Percentiles rank a stretch among this genome's conserved stretches.
Conservation (phyloP, 768 basidiomycete species). For the Coprinellus aureogranulatus region DNA sequence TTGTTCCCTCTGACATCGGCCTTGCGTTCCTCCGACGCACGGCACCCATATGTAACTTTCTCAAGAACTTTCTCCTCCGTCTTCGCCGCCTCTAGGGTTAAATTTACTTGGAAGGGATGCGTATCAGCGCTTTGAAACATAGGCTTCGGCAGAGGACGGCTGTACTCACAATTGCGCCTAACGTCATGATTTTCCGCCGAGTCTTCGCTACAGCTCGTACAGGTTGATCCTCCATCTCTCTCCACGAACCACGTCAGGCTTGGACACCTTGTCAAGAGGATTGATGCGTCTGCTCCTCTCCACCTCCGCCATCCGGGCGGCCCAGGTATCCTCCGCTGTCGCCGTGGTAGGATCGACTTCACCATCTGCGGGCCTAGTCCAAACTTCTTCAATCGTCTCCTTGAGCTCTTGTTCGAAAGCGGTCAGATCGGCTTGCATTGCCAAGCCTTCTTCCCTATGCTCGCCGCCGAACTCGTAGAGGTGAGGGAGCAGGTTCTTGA, state of each 20-base stretch:
- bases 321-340: constrained; percentile 42
- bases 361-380: constrained; percentile 46
- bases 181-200: not conserved
- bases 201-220: constrained; percentile 30
- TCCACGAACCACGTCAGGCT: constrained; percentile 40
- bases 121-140: no score
- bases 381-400: constrained; percentile 61
- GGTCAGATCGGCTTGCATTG: constrained; percentile 59
- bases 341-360: constrained; percentile 21
- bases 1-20: not conserved
- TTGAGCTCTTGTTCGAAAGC: constrained; percentile 57
- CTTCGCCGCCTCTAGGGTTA: no score
- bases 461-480: constrained; percentile 65
- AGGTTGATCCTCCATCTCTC: constrained; percentile 45
- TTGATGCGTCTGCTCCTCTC: constrained; percentile 47
- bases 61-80: no score
- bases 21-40: no score
- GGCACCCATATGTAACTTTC: no score
- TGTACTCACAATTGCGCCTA: no score
- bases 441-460: constrained; percentile 64
- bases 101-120: no score
- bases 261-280: constrained; percentile 51
- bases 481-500: constrained; percentile 67
- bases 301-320: constrained; percentile 50
- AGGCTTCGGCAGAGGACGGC: no score